Evolutionary conservation across 2,329 filamentous ascomycete genomes (phyloP).

Genomic region (Verticillium isaacii): DNA sequence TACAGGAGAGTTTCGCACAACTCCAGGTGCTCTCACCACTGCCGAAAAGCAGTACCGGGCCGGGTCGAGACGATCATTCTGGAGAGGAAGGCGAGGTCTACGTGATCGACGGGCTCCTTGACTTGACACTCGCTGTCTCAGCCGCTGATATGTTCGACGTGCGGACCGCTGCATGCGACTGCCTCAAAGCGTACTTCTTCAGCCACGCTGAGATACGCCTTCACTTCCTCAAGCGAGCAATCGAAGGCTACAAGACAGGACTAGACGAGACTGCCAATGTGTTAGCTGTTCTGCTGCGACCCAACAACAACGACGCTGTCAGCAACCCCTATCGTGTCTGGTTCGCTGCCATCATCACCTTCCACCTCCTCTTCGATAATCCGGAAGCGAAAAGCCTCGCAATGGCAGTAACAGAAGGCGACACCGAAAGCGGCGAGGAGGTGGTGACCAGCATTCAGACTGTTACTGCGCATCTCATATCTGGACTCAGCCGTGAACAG

Average conservation of each 20-base stretch:
- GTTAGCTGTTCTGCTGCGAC: conserved; percentile 72
- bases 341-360: conserved; percentile 83
- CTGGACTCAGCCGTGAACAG: conserved; percentile 68
- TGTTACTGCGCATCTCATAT: conserved; percentile 79
- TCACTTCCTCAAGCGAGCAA: conserved; percentile 84
- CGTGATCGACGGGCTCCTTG: conserved; percentile 88
- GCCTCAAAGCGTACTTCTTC: conserved; percentile 87
- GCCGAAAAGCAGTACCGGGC: conserved; percentile 27
- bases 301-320: conserved; percentile 54
- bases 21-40: conserved; percentile 67
- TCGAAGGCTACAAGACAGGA: conserved; percentile 76
- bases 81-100: conserved; percentile 55
- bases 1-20: conserved; percentile 89
- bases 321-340: conserved; percentile 82
- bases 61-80: conserved; percentile 39
- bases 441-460: conserved; percentile 92
- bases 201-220: conserved; percentile 74
- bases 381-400: conserved; percentile 72
- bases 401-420: conserved; percentile 81
- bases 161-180: conserved; percentile 80
- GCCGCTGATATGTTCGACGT: conserved; percentile 68
- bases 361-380: conserved; percentile 81
- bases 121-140: conserved; percentile 69
- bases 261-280: conserved; percentile 84
- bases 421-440: conserved; percentile 85